Base-by-base conservation (phyloP, 805 yeast species). In the Peterozyma toletana region DNA sequence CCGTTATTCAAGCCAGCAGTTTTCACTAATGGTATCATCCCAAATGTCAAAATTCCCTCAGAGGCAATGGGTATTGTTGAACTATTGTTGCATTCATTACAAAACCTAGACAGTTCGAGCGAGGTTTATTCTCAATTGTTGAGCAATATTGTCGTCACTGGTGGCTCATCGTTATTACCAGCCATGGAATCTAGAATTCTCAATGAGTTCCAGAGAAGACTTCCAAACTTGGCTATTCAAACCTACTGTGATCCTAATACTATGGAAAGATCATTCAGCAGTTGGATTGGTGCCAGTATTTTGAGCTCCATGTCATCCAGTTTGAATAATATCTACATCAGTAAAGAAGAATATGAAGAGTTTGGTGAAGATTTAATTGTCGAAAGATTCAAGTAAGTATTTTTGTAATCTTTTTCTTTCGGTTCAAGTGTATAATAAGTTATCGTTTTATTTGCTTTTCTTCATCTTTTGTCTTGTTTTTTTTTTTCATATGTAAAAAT, bases 281-380 rank as follows among this genome's bases (percentile, higher is more conserved):
- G 75, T 18, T 82, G 89, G 89, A 63, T 80, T 30, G 89, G 89
- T n/a, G 87, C 88, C 1, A 75, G 81, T 45, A 79, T 80, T 49
- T 68, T 83, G 51, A 79, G 84, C 11, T 71, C 75, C 37, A 71
- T 78, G 68, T 76, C 82, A 40, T 18, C 43, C 5, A 70, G 69
- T 39, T 70, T 69, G 47, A 80, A 78, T 45, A 80, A 71, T 43
- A 67, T 75, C 66, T 82, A 81, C 63, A 66, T 82, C 33, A 70
- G 82, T 36, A 79, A 75, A 54, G 72, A 74, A 34, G 86, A 82
- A 53, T 83, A 81, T 53, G 77, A 75, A 47, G 88, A 83, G 56
- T 67, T 70, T 46, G 88, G 88, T 29, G 68, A 62, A 49, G 75
- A 71, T 30, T 56, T 55, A 37, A 60, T 71, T n/a, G 44, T 59